These are phyloP conservation scores for Boletus subcaerulescens DNA, from an alignment of 768 basidiomycete genomes.

Conservation along the genomic window DNA sequence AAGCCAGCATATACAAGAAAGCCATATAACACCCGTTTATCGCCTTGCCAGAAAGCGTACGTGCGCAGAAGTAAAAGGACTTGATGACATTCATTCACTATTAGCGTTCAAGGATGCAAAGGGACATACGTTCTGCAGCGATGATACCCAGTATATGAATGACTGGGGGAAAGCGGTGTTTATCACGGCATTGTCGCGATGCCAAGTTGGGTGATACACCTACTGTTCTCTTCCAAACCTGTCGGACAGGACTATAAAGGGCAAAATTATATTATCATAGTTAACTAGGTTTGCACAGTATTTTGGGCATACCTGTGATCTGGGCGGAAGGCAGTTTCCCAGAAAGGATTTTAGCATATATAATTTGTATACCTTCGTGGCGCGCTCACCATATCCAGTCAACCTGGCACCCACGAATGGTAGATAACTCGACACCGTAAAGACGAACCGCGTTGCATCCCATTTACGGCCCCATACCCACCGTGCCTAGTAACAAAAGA, in stretches of 20 bases:
- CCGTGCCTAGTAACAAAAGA: constrained; percentile 3
- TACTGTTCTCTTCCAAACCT: constrained; percentile 7
- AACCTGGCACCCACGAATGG: constrained; percentile 13
- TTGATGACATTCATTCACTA: not conserved
- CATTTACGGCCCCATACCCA: constrained; percentile 21
- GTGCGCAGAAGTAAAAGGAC: too few species aligned
- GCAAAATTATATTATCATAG: too few species aligned
- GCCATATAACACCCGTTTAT: too few species aligned
- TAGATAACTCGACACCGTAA: constrained; percentile 20
- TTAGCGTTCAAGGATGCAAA: not conserved
- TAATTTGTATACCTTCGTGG: too few species aligned
- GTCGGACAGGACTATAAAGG: constrained; percentile 1
- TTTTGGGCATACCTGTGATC: not conserved
- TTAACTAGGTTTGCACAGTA: not conserved
- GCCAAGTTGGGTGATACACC: not conserved
- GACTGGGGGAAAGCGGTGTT: not conserved
- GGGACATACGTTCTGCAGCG: constrained; percentile 7
- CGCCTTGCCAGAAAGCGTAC: too few species aligned
- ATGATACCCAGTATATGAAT: constrained; percentile 6
- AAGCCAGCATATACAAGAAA: too few species aligned
- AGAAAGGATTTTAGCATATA: not conserved
- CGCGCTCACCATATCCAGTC: constrained; percentile 10
- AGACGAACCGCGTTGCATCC: constrained; percentile 12
- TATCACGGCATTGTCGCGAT: not conserved
- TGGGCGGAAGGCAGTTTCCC: constrained; percentile 4